Evolutionary conservation across 495 filamentous ascomycete genomes (phyloP), one percentile per base, ranked within the genome.

Genomic region (Jackrogersella minutella): DNA sequence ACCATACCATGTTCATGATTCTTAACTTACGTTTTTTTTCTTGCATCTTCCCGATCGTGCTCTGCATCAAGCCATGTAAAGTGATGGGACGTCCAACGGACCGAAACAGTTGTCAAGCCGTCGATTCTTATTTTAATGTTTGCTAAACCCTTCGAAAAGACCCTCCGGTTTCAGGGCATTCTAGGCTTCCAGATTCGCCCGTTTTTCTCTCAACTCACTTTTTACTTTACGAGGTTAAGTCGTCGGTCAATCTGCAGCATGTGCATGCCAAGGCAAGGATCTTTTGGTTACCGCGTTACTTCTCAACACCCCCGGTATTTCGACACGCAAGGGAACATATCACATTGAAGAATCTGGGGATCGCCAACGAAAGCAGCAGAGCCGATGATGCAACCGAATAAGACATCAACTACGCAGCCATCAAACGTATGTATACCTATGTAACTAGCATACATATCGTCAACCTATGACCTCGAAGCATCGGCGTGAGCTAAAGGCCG

Each of bases 1-100:
- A 58, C 53, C 44, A 64, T 50, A 47, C 53, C 44, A 64, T 50
- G 39, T 57, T 66, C 49, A 65, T 19, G 44, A 26, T 51, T 53
- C 33, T 50, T 60, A 31, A 49, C 41, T 55, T 55, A 22, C 36
- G 21, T 61, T 24, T 43, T n/a, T n/a, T n/a, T n/a, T n/a, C n/a
- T n/a, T 33, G 9, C 13, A 17, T 14, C 8, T 50, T 50, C 28
- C 39, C 33, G 31, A 51, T 51, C 26, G 57, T 60, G 57, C 49
- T 36, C 13, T 46, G 9, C 22, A 54, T 62, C 36, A 30, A 44
- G 58, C 37, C 49, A 62, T 43, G 17, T 47, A n/a, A n/a, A n/a
- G n/a, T 37, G 33, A 50, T 60, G 30, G 44, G 47, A 51, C 26
- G 34, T 49, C 24, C 16, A 30, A 3, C 26, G 34, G 17, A 19